Evolutionary conservation across 176 grass and related monocot species (phyloP).

Genomic region (Luzula sylvatica): DNA sequence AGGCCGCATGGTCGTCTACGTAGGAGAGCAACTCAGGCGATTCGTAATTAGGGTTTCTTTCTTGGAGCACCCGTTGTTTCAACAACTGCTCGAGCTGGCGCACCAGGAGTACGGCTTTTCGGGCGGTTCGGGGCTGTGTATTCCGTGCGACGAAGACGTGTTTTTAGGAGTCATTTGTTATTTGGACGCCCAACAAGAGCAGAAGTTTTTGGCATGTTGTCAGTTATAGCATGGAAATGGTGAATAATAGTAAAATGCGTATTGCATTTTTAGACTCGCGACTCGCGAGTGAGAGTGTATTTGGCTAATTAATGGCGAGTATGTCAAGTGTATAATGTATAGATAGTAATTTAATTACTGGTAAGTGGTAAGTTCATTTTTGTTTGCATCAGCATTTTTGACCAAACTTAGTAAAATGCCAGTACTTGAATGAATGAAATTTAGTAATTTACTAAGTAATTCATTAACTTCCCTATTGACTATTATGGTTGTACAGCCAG

Average conservation of each 20-base stretch:
- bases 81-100: conserved; percentile 55
- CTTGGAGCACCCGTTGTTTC: conserved; percentile 78
- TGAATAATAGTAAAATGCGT: too few species aligned
- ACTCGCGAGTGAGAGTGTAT: neutral
- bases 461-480: too few species aligned
- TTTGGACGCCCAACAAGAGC: conserved; percentile 25
- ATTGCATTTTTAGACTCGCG: too few species aligned
- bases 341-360: conserved; percentile 15
- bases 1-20: conserved; percentile 86
- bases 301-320: conserved; percentile 20
- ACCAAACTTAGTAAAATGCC: too few species aligned
- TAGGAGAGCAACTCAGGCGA: conserved; percentile 51
- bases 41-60: conserved; percentile 54
- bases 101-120: conserved; percentile 57
- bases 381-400: too few species aligned
- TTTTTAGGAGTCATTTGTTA: conserved; percentile 54
- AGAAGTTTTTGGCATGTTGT: conserved; percentile 13
- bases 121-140: conserved; percentile 29
- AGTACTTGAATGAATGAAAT: too few species aligned
- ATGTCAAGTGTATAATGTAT: conserved; percentile 15
- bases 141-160: conserved; percentile 73
- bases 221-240: neutral
- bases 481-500: too few species aligned
- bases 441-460: too few species aligned
- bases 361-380: too few species aligned